These are phyloP conservation scores for Forsythia suspensa DNA, from an alignment of 257 asterid genomes.

Conservation along the genomic window DNA sequence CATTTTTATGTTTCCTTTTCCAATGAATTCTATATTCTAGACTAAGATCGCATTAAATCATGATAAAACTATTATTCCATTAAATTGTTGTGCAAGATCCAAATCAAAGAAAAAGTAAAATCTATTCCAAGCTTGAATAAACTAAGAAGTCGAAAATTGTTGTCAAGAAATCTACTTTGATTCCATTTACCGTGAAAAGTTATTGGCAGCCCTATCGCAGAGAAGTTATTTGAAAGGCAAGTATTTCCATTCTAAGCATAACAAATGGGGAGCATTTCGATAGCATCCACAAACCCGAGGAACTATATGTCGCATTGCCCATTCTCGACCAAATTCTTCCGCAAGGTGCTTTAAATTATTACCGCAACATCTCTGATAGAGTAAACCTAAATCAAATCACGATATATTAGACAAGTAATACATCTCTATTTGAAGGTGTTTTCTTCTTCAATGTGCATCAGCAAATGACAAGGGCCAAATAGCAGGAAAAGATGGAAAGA, in stretches of 20 bases:
- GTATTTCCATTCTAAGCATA: background rate
- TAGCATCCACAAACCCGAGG: constrained; percentile 64
- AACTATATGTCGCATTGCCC: constrained; percentile 94
- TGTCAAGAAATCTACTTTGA: background rate
- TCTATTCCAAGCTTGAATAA: background rate
- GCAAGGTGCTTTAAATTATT: constrained; percentile 80
- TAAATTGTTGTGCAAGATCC: background rate
- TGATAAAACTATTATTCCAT: background rate
- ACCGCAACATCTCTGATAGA: constrained; percentile 85
- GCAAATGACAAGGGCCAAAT: background rate
- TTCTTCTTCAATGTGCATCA: background rate
- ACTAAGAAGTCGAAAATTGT: background rate
- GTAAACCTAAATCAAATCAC: constrained; percentile 51
- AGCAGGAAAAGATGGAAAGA: background rate
- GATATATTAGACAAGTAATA: background rate
- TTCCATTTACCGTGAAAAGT: background rate
- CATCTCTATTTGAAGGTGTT: background rate
- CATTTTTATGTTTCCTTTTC: background rate
- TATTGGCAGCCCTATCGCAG: background rate
- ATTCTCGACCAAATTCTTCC: constrained; percentile 88
- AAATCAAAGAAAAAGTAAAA: background rate
- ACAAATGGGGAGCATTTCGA: background rate
- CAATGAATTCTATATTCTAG: background rate
- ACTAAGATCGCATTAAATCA: background rate
- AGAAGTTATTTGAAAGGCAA: background rate